These are phyloP conservation scores for Aspergillus terreus DNA, from an alignment of 2,329 filamentous ascomycete species.

Conservation along the genomic window DNA sequence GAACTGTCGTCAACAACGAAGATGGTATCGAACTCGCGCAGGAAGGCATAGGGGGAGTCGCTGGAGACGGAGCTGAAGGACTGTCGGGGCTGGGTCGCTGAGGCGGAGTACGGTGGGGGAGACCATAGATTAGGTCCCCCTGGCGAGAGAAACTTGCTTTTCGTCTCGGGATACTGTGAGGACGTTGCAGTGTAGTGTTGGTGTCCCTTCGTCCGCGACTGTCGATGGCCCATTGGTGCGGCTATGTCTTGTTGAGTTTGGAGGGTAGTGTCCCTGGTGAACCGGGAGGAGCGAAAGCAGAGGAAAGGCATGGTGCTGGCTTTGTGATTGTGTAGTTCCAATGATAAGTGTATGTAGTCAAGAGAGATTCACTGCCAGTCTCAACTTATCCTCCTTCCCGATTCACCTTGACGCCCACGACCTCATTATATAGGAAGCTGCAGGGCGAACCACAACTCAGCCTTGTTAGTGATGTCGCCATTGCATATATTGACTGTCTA, in stretches of 20 bases:
- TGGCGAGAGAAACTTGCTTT: neutral
- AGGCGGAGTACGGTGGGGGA: slow-evolving; percentile 15
- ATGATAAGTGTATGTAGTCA: too few relatives aligned
- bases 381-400: too few relatives aligned
- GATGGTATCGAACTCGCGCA: slow-evolving; percentile 76
- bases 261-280: neutral
- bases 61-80: slow-evolving; percentile 5
- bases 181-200: neutral
- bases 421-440: too few relatives aligned
- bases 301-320: neutral
- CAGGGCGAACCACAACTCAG: too few relatives aligned
- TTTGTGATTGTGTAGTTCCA: too few relatives aligned
- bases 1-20: slow-evolving; percentile 91
- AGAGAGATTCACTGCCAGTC: too few relatives aligned
- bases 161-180: neutral
- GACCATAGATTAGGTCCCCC: slow-evolving; percentile 10
- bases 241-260: neutral
- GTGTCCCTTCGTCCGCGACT: slow-evolving; percentile 1
- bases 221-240: slow-evolving; percentile 5
- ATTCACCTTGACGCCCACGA: too few relatives aligned
- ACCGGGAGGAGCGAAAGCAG: neutral
- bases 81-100: slow-evolving; percentile 24
- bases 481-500: too few relatives aligned
- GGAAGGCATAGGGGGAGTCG: slow-evolving; percentile 72
- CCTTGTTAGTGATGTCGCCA: too few relatives aligned